Conservation (phyloP, 2,329 filamentous ascomycete species). For the Botrytis galanthina region DNA sequence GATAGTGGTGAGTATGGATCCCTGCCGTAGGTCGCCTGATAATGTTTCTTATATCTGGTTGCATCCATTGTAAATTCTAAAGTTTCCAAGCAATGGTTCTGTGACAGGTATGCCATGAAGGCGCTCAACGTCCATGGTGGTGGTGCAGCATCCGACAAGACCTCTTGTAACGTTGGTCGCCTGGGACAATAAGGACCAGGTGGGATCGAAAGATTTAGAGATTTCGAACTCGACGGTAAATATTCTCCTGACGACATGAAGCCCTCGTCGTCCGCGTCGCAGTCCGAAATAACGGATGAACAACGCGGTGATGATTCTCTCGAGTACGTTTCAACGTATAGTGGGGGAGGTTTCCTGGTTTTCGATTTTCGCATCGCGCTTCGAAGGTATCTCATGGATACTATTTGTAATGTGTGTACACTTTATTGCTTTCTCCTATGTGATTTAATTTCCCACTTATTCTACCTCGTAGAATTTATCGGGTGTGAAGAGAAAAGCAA, state of each 20-base stretch:
- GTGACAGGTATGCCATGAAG: slow-evolving; percentile 94
- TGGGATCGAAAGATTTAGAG: slow-evolving; percentile 46
- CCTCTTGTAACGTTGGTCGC: slow-evolving; percentile 77
- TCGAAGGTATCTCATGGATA: slow-evolving; percentile 44
- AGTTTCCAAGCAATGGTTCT: slow-evolving; percentile 95
- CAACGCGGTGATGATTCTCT: slow-evolving; percentile 37
- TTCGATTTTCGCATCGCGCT: slow-evolving; percentile 40
- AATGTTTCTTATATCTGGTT: slow-evolving; percentile 67
- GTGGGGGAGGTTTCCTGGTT: slow-evolving; percentile 37
- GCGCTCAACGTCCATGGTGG: slow-evolving; percentile 88
- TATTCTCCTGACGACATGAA: slow-evolving; percentile 48
- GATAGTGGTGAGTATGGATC: slow-evolving; percentile 43
- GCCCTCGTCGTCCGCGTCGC: slow-evolving; percentile 49
- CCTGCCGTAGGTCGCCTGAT: slow-evolving; percentile 44
- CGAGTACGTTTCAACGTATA: slow-evolving; percentile 33
- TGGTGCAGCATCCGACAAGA: slow-evolving; percentile 80
- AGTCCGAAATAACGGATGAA: slow-evolving; percentile 40
- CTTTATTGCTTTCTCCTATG: slow-evolving; percentile 15
- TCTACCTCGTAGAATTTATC: slow-evolving; percentile 17
- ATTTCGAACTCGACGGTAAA: slow-evolving; percentile 40
- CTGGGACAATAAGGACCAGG: slow-evolving; percentile 52
- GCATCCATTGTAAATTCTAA: slow-evolving; percentile 96
- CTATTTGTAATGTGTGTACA: slow-evolving; percentile 52
- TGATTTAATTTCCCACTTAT: slow-evolving; percentile 10
- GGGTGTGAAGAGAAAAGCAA: slow-evolving; percentile 24